A percentile compares a stretch with the other conserved stretches of the same genome.
phyloP scores from a whole-genome alignment of 495 filamentous ascomycete genomes.

The Barbatosphaeria neglecta region DNA sequence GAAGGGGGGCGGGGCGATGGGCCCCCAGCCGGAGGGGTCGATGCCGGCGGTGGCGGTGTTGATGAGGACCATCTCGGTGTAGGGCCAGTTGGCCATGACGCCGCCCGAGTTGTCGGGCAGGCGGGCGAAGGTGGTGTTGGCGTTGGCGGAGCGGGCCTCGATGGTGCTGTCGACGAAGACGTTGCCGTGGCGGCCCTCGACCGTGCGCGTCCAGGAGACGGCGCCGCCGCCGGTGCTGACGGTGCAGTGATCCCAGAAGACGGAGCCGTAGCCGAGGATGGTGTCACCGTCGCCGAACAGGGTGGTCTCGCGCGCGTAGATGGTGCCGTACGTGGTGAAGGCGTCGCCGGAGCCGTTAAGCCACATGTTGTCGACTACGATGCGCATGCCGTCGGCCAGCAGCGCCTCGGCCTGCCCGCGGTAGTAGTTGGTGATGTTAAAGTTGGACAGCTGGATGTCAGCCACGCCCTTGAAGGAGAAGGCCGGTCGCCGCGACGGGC shows the following conservation, averaged over 20 bases:
- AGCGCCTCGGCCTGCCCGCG: constrained; percentile 6
- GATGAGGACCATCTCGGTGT: constrained; percentile 7
- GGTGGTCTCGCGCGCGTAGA: constrained; percentile 4
- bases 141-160: constrained; percentile 1
- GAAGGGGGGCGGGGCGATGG: constrained; percentile 5
- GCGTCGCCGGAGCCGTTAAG: constrained; percentile 9
- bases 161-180: constrained; percentile 10
- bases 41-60: constrained; percentile 6
- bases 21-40: constrained; percentile 7
- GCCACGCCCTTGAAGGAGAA: constrained; percentile 7
- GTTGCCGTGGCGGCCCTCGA: constrained; percentile 8
- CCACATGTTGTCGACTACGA: constrained; percentile 5
- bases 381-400: constrained; percentile 5
- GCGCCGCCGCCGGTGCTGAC: constrained; percentile 2
- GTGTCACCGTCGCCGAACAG: constrained; percentile 8
- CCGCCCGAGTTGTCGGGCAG: constrained; percentile 8
- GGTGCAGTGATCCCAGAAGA: constrained; percentile 4
- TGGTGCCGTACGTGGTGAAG: constrained; percentile 8
- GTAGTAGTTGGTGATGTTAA: constrained; percentile 8
- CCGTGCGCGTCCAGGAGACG: constrained; percentile 9
- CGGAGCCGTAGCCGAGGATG: constrained; percentile 5
- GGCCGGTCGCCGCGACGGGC: constrained; percentile 7
- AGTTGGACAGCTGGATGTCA: constrained; percentile 6
- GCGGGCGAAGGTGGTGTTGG: constrained; percentile 4
- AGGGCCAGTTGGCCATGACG: constrained; percentile 10